phyloP scores from a whole-genome alignment of 2,329 filamentous ascomycete species.

The Ophidiomyces ophidiicola region DNA sequence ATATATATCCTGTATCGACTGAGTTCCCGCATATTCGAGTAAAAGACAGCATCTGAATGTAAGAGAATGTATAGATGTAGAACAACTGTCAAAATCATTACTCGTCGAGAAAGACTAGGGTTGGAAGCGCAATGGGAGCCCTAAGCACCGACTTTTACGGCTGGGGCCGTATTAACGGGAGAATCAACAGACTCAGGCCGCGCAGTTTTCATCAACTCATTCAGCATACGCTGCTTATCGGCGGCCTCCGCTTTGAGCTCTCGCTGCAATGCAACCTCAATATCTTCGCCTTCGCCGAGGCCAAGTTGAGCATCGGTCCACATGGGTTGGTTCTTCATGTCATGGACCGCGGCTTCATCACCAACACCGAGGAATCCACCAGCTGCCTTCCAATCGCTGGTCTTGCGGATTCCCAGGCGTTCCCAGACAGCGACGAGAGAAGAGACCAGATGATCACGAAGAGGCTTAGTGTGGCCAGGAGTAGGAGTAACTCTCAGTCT shows the following conservation, averaged over 20 bases:
- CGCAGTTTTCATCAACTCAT: slow-evolving; percentile 15
- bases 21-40: not conserved
- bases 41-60: slow-evolving; percentile 1
- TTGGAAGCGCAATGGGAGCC: not conserved
- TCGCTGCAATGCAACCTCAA: slow-evolving; percentile 45
- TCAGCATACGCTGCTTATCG: slow-evolving; percentile 14
- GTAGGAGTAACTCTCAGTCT: slow-evolving; percentile 91
- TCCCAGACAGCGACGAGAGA: slow-evolving; percentile 82
- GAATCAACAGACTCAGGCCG: slow-evolving; percentile 10
- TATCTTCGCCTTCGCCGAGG: slow-evolving; percentile 46
- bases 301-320: slow-evolving; percentile 88
- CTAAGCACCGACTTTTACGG: slow-evolving; percentile 11
- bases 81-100: not conserved
- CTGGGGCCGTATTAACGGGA: not conserved
- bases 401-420: slow-evolving; percentile 80
- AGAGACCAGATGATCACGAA: slow-evolving; percentile 71
- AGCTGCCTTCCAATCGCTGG: slow-evolving; percentile 77
- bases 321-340: slow-evolving; percentile 54
- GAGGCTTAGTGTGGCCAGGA: slow-evolving; percentile 74
- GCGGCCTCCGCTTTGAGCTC: slow-evolving; percentile 21
- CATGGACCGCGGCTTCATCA: slow-evolving; percentile 37
- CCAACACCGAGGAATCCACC: slow-evolving; percentile 95
- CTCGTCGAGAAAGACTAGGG: not conserved
- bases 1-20: not conserved
- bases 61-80: slow-evolving; percentile 1